Base-by-base conservation (phyloP, 257 asterid genomes). In the Anisodus tanguticus region DNA sequence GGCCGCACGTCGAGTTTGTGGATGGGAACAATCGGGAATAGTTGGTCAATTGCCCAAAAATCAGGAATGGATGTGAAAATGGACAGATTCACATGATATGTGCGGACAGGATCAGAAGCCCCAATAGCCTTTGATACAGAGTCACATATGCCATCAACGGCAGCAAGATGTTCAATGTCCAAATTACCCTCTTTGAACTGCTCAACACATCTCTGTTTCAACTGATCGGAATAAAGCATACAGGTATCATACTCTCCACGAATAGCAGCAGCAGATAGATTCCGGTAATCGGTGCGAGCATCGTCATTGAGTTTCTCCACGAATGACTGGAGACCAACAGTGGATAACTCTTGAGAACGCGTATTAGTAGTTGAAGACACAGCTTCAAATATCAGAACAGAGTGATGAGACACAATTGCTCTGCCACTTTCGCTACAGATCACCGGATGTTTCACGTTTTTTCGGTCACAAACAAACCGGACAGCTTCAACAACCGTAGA, bases 341-440 rank as follows among this genome's bases (percentile, higher is more conserved):
- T 81, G 9, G 92, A 85, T 0, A 92, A 88, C 87, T 90, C 90
- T 47, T 0, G 93, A 88, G 82, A 91, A 31, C 79, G 87, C 87
- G n/a, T 82, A 31, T 31, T 31, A 45, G 1, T 91, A 86, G 22
- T 90, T 87, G 95, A 87, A 10, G 98, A 93, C 80, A 93, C 90
- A 15, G 97, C 98, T 84, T 95, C 96, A 39, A 95, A 93, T 16
- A 97, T 87, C 63, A 97, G 82, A 51, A 97, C 89, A 2, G 99
- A 97, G 88, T 97, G 99, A 84, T 97, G 99, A 39, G 99, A 97
- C 41, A 97, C 99, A 31, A 97, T 93, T 31, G 97, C 99, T 6
- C 99, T 94, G 31, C 99, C 99, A 77, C 99, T 97, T 85, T 97
- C 98, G n/a, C 99, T 97, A 88, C 98, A 94, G 22, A 97, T 85